These are phyloP conservation scores for Monilinia polystroma DNA, from an alignment of 2,329 filamentous ascomycete species.

Conservation along the genomic window DNA sequence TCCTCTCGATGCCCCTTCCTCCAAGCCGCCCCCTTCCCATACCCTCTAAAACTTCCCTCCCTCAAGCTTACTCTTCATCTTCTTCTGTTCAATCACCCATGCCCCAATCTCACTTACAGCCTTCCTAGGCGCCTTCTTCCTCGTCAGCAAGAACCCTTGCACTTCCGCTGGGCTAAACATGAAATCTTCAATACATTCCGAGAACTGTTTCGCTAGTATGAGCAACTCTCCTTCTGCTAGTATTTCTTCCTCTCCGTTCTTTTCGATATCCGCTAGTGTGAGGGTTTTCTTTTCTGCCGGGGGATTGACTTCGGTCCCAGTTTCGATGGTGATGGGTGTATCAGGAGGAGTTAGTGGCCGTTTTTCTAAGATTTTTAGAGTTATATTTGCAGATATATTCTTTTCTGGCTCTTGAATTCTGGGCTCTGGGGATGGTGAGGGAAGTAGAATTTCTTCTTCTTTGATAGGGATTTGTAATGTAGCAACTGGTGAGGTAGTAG, in stretches of 20 bases:
- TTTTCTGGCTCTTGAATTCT: background rate
- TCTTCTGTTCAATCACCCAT: slow-evolving; percentile 54
- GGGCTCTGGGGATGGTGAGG: background rate
- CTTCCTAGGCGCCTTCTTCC: slow-evolving; percentile 57
- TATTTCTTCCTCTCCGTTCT: slow-evolving; percentile 6
- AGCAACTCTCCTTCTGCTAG: slow-evolving; percentile 41
- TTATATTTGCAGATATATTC: background rate
- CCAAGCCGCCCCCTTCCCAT: no score
- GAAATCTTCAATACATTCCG: slow-evolving; percentile 51
- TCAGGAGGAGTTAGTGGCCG: slow-evolving; percentile 27
- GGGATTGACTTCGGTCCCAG: background rate
- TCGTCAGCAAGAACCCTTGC: slow-evolving; percentile 62
- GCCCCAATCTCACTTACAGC: slow-evolving; percentile 53
- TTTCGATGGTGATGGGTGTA: slow-evolving; percentile 24
- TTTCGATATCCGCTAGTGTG: slow-evolving; percentile 7
- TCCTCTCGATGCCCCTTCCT: no score
- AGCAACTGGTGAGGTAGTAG: slow-evolving; percentile 30
- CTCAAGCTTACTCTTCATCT: slow-evolving; percentile 23
- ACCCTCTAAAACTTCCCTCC: background rate
- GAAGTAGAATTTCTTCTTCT: slow-evolving; percentile 6
- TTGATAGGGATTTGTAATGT: slow-evolving; percentile 6
- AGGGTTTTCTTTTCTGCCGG: background rate
- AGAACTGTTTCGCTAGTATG: slow-evolving; percentile 45
- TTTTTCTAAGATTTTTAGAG: background rate
- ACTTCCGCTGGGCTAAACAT: slow-evolving; percentile 61